Base-by-base conservation (phyloP, 1,284 basidiomycete species). In the Ustilago tritici region DNA sequence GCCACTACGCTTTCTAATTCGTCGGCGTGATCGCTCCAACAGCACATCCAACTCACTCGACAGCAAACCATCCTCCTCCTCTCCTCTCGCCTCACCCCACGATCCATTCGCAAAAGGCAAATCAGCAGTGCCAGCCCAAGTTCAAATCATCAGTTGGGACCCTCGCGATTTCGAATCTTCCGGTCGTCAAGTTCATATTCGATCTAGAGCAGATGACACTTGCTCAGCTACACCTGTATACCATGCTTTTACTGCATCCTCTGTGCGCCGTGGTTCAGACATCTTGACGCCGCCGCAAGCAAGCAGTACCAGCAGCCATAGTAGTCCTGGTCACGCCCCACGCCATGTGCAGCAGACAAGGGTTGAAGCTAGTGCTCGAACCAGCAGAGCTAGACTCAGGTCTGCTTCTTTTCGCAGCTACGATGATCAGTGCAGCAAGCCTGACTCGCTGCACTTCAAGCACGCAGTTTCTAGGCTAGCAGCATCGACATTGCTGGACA, bases 91-190 rank as follows among this genome's bases (percentile, higher is more conserved):
- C 4, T 28, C 23, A 11, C 23, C 46, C 6, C 46, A 49, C 31
- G 28, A 50, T 9, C n/a, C 49, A 19, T n/a, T 50, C 31, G 36
- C 14, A 12, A 63, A 52, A 12, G 56, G 31, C 46, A 63, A 69
- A 34, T 15, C 52, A 11, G 14, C 36, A 9, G 40, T 57, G 6
- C 61, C 61, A 17, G n/a, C 65, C 17, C 56, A 74, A 32, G 61
- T 74, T 0, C 71, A 74, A 9, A 47, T 74, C 66, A 74, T 74
- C 53, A 65, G 66, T 52, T 69, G 66, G 71, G 6, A 68, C 23
- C 36, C 61, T 1, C 14, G 23, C 2, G 23, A 62, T 23, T 50
- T 58, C 19, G 41, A 56, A 49, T 34, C 54, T 5, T 35, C 61
- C 5, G 41, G 57, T 17, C 54, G 65, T n/a, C 53, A 72, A 3